Evolutionary conservation across 1,284 basidiomycete genomes (phyloP).

Genomic region (Trichosporon sp.): DNA sequence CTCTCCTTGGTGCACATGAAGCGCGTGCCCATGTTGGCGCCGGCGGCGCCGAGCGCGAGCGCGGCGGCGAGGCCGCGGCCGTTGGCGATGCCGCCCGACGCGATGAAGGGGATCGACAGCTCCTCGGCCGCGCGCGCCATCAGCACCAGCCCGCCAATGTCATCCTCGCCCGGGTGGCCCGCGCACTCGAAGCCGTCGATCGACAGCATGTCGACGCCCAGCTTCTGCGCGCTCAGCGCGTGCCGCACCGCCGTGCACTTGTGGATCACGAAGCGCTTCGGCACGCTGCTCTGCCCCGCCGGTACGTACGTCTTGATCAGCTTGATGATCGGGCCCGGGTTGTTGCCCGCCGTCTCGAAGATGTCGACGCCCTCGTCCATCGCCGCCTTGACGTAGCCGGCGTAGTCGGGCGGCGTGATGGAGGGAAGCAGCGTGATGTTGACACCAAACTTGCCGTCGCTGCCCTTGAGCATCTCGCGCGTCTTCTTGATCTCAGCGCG

Average conservation of each 20-base stretch:
- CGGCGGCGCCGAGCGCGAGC: constrained; percentile 77
- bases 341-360: constrained; percentile 91
- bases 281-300: constrained; percentile 15
- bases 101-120: constrained; percentile 77
- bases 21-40: constrained; percentile 67
- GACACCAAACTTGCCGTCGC: constrained; percentile 74
- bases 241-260: constrained; percentile 87
- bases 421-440: constrained; percentile 86
- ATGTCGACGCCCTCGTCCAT: constrained; percentile 83
- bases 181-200: constrained; percentile 91
- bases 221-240: constrained; percentile 69
- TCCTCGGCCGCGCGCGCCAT: constrained; percentile 85
- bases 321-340: constrained; percentile 72
- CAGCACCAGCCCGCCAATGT: constrained; percentile 84
- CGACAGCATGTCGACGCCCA: constrained; percentile 78
- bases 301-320: constrained; percentile 62
- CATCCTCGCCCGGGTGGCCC: constrained; percentile 92
- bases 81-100: constrained; percentile 81
- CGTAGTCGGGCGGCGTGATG: constrained; percentile 87
- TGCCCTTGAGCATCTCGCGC: constrained; percentile 55
- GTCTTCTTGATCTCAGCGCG: constrained; percentile 81
- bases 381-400: constrained; percentile 70
- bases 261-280: constrained; percentile 70
- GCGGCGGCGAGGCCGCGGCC: constrained; percentile 75
- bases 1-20: constrained; percentile 54